phyloP scores from a whole-genome alignment of 2,329 filamentous ascomycete genomes.

The Fusarium multiceps region DNA sequence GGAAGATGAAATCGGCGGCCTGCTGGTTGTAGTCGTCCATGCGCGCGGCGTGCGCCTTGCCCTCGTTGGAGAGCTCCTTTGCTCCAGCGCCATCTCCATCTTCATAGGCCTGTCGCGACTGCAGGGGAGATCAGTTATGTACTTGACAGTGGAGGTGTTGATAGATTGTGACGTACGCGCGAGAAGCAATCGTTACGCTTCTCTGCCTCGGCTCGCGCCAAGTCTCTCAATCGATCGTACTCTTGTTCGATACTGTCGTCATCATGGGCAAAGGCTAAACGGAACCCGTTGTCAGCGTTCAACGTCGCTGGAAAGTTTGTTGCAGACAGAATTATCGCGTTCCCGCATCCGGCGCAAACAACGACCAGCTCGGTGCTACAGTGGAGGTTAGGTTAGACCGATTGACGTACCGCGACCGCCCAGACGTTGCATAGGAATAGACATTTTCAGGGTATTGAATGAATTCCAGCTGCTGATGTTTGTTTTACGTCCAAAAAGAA shows the following conservation, averaged over 20 bases:
- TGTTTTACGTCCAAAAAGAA: background rate
- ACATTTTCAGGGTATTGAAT: conserved; percentile 42
- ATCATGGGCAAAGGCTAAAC: conserved; percentile 80
- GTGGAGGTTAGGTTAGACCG: background rate
- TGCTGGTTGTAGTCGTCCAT: conserved; percentile 93
- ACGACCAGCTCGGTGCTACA: background rate
- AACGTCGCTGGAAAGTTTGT: conserved; percentile 7
- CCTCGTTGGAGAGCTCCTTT: conserved; percentile 84
- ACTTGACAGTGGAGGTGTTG: background rate
- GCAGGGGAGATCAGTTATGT: conserved; percentile 20
- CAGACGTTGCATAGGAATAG: conserved; percentile 58
- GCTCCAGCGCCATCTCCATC: conserved; percentile 85
- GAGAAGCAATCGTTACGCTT: conserved; percentile 84
- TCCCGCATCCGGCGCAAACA: conserved; percentile 31
- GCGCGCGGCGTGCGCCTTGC: conserved; percentile 82
- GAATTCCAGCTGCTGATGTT: background rate
- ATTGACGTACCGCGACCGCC: conserved; percentile 58
- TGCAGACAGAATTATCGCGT: background rate
- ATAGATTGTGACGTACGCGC: conserved; percentile 60
- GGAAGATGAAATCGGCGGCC: conserved; percentile 93
- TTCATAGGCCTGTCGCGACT: conserved; percentile 84
- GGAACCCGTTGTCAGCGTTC: conserved; percentile 23
- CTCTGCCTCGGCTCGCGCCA: conserved; percentile 82
- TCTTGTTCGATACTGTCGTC: conserved; percentile 79
- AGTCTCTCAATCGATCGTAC: conserved; percentile 89